Evolutionary conservation across 2,329 filamentous ascomycete genomes (phyloP), one percentile per base, ranked within the genome.

Genomic region (Monascus ruber): DNA sequence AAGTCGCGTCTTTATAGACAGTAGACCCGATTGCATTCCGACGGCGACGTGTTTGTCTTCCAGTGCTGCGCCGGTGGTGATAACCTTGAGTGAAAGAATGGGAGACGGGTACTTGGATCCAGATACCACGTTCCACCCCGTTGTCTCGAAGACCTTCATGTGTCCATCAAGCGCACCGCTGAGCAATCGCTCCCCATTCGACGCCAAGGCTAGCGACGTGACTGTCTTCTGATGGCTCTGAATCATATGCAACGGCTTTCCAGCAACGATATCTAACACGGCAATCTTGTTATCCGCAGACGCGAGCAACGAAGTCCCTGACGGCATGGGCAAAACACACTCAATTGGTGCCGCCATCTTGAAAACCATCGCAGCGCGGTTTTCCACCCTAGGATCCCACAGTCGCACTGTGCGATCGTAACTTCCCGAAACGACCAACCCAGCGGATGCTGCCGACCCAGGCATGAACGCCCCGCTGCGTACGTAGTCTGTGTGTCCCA

Each of bases 141-240:
- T 81, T 1, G 88, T 95, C 65, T 96, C 89, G 54, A 94, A 96
- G 31, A 98, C 79, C 66, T 98, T 98, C 66, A 96, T 81, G 63
- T 96, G 91, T 6, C 91, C 93, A 60, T 98, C 91, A 34, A 98
- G 72, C 17, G 82, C 87, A 62, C 87, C 91, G 47, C 82, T 88
- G 39, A 98, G 76, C 41, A 98, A 73, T 37, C 91, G 78, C 37
- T 78, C 78, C 35, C 84, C 85, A 49, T 83, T 77, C 34, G 85
- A 88, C 5, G 87, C 88, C 28, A 93, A 69, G 37, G 82, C 81
- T 39, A 98, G 73, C 5, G 83, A 81, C 0, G 91, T 96, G 43
- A 98, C 88, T 1, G 91, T 94, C 76, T 96, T 98, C 59, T 98
- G 91, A 64, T 98, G 91, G 59, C 93, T 96, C 51, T 81, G 81